Conservation (phyloP, 2,329 filamentous ascomycete species). For the Epicoccum sorghinum region DNA sequence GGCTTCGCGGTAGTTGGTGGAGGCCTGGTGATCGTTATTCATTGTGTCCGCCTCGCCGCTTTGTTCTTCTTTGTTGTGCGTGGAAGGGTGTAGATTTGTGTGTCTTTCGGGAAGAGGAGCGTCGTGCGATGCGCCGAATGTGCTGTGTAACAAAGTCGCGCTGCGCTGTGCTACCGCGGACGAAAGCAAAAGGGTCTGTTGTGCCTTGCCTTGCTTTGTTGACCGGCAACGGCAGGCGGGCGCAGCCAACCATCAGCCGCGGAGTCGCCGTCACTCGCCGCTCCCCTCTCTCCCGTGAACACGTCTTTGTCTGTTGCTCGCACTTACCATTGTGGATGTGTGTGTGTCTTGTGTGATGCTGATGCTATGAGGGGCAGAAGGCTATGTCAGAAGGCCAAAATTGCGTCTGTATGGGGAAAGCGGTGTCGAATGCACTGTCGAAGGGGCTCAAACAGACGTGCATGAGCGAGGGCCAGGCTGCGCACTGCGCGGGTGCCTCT, state of each 20-base stretch:
- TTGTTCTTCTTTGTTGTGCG: slow-evolving; percentile 14
- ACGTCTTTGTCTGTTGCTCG: slow-evolving; percentile 12
- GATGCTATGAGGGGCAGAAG: slow-evolving; percentile 8
- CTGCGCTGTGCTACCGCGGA: slow-evolving; percentile 1
- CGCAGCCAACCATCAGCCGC: slow-evolving; percentile 21
- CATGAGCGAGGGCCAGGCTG: slow-evolving; percentile 22
- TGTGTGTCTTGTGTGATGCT: neutral
- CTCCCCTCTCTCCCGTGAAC: neutral
- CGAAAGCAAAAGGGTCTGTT: slow-evolving; percentile 20
- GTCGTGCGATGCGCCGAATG: slow-evolving; percentile 12
- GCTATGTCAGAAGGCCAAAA: slow-evolving; percentile 17
- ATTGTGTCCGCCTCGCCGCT: slow-evolving; percentile 29
- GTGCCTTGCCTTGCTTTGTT: slow-evolving; percentile 24
- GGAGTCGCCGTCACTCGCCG: slow-evolving; percentile 9
- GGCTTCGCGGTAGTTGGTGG: slow-evolving; percentile 99
- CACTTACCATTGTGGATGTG: slow-evolving; percentile 29
- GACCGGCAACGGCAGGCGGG: slow-evolving; percentile 20
- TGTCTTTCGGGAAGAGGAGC: slow-evolving; percentile 5
- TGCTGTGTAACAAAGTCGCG: slow-evolving; percentile 7
- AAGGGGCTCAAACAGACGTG: slow-evolving; percentile 22
- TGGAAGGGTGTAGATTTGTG: neutral
- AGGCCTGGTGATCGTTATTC: slow-evolving; percentile 60
- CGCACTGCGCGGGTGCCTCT: slow-evolving; percentile 31
- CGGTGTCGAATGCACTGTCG: slow-evolving; percentile 17
- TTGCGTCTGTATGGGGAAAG: slow-evolving; percentile 17